A percentile compares a stretch with the other conserved stretches of the same genome.
Conservation (phyloP, 192 early-diverging fungal genomes). For the Linnemannia elongata region DNA sequence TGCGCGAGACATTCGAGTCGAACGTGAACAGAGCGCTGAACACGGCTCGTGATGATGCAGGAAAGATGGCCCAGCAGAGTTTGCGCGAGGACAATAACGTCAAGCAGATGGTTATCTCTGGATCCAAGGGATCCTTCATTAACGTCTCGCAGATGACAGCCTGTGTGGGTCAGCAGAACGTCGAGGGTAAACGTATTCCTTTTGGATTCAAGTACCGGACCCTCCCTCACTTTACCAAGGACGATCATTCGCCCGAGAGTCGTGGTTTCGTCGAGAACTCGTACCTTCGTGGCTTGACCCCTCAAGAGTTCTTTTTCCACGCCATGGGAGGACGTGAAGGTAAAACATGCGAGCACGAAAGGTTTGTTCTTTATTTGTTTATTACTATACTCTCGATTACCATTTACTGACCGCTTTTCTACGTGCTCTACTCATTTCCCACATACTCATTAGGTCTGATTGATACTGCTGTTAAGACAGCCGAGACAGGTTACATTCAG, state of each 20-base stretch:
- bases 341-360: neutral
- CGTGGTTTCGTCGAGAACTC: slow-evolving; percentile 93
- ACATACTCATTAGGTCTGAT: slow-evolving; percentile 79
- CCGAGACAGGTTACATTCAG: slow-evolving; percentile 99
- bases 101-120: slow-evolving; percentile 95
- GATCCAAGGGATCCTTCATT: slow-evolving; percentile 96
- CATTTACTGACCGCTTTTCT: neutral
- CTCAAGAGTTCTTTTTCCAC: slow-evolving; percentile 99
- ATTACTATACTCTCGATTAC: neutral
- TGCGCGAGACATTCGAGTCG: slow-evolving; percentile 93
- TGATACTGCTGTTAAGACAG: slow-evolving; percentile 99
- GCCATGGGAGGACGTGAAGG: slow-evolving; percentile 99
- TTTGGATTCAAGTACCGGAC: slow-evolving; percentile 96
- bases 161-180: slow-evolving; percentile 99
- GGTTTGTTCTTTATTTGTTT: neutral
- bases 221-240: slow-evolving; percentile 97
- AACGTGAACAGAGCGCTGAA: slow-evolving; percentile 89
- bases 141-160: slow-evolving; percentile 99
- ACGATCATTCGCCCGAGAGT: slow-evolving; percentile 94
- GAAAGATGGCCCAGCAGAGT: slow-evolving; percentile 83
- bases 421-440: neutral
- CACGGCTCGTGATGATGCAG: slow-evolving; percentile 92
- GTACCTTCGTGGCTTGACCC: slow-evolving; percentile 92
- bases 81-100: slow-evolving; percentile 96
- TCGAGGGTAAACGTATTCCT: slow-evolving; percentile 99